Conservation (phyloP, 768 basidiomycete species). For the Serendipita sp. region DNA sequence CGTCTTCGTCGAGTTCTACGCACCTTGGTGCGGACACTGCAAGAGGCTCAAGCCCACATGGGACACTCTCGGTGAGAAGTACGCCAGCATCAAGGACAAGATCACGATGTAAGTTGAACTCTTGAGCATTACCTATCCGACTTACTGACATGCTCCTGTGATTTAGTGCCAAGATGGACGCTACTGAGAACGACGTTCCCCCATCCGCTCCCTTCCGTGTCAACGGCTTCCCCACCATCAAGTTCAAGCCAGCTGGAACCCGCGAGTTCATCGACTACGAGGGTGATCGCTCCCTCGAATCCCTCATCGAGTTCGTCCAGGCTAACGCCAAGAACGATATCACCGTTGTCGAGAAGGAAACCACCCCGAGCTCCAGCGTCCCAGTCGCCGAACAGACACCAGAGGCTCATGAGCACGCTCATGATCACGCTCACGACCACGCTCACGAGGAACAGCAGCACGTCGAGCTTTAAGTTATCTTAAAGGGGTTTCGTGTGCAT, state of each 20-base stretch:
- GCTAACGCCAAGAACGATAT: constrained; percentile 64
- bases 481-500: neutral
- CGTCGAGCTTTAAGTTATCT: neutral
- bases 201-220: constrained; percentile 75
- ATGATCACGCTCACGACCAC: neutral
- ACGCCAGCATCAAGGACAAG: constrained; percentile 53
- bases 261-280: constrained; percentile 83
- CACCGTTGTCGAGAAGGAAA: constrained; percentile 9
- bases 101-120: constrained; percentile 48
- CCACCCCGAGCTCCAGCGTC: neutral
- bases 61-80: constrained; percentile 82
- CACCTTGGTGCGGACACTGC: constrained; percentile 95
- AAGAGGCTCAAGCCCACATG: constrained; percentile 91
- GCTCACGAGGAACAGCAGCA: neutral
- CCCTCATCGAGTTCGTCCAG: constrained; percentile 68
- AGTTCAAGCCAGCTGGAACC: constrained; percentile 85
- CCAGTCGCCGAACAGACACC: constrained; percentile 2
- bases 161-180: constrained; percentile 83
- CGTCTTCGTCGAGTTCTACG: constrained; percentile 93
- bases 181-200: constrained; percentile 91
- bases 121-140: neutral
- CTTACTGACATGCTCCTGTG: constrained; percentile 9
- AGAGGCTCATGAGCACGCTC: neutral
- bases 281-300: constrained; percentile 81
- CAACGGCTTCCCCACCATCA: constrained; percentile 83